Evolutionary conservation across 768 basidiomycete genomes (phyloP).

Genomic region (Mycena albidolilacea): DNA sequence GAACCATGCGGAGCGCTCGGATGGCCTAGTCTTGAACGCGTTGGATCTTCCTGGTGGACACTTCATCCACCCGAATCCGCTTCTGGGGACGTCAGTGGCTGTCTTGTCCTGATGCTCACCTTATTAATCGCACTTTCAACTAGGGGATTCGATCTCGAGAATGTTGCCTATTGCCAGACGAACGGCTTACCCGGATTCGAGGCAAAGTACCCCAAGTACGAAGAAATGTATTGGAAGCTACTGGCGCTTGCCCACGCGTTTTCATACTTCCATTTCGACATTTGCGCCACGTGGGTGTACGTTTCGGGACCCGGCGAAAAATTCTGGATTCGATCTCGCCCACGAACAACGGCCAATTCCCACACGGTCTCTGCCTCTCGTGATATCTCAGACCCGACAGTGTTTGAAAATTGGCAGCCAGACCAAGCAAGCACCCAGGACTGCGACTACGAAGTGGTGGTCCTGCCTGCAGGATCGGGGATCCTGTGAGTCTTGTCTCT

Average conservation of each 20-base stretch:
- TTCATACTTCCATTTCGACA: not conserved
- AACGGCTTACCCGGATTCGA: slow-evolving; percentile 1
- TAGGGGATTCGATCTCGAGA: slow-evolving; percentile 17
- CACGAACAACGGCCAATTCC: not conserved
- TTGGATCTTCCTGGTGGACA: slow-evolving; percentile 13
- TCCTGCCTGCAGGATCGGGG: slow-evolving; percentile 1
- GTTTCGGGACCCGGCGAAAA: slow-evolving; percentile 8
- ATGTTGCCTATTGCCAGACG: not conserved
- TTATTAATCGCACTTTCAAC: no score
- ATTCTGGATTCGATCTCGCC: slow-evolving; percentile 15
- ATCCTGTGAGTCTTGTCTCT: not conserved
- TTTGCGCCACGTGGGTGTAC: not conserved
- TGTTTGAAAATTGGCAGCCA: slow-evolving; percentile 16
- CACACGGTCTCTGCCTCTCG: not conserved
- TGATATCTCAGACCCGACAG: not conserved
- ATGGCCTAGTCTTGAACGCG: slow-evolving; percentile 19
- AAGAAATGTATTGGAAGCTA: slow-evolving; percentile 9
- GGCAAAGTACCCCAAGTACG: not conserved
- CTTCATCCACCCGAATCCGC: slow-evolving; percentile 1
- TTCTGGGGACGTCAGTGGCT: not conserved
- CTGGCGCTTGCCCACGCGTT: not conserved
- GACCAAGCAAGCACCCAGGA: not conserved
- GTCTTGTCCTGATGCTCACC: not conserved
- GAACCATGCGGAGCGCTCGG: not conserved
- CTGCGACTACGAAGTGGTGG: slow-evolving; percentile 3